phyloP scores from a whole-genome alignment of 2,329 filamentous ascomycete species.

The Xylariaceae sp. region DNA sequence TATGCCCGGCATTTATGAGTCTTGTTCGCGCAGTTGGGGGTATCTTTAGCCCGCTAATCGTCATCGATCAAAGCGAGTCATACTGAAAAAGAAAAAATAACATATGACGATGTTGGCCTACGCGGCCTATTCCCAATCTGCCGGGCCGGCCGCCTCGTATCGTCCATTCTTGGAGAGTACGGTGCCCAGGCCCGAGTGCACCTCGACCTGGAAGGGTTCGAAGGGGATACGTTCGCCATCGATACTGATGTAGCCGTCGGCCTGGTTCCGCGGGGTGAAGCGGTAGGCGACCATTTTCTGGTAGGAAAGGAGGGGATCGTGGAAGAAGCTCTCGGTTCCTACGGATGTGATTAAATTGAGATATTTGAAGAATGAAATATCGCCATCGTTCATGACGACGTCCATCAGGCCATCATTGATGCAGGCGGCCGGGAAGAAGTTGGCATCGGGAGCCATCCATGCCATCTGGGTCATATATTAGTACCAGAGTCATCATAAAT shows the following conservation, averaged over 20 bases:
- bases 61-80: not conserved
- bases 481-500: not conserved
- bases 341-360: slow-evolving; percentile 67
- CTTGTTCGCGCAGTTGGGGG: slow-evolving; percentile 6
- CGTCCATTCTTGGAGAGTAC: slow-evolving; percentile 72
- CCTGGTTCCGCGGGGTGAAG: slow-evolving; percentile 67
- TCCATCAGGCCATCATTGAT: slow-evolving; percentile 84
- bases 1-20: not conserved
- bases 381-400: slow-evolving; percentile 72
- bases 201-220: slow-evolving; percentile 83
- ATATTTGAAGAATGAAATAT: slow-evolving; percentile 61
- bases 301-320: slow-evolving; percentile 71
- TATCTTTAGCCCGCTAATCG: slow-evolving; percentile 14
- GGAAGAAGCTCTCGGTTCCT: slow-evolving; percentile 70
- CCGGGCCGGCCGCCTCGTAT: slow-evolving; percentile 62
- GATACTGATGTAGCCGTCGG: slow-evolving; percentile 83
- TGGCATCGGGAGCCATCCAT: slow-evolving; percentile 79
- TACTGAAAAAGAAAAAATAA: slow-evolving; percentile 4
- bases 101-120: slow-evolving; percentile 4
- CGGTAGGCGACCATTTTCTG: slow-evolving; percentile 84
- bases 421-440: slow-evolving; percentile 81
- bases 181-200: slow-evolving; percentile 75
- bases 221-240: slow-evolving; percentile 88
- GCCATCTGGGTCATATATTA: slow-evolving; percentile 58
- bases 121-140: slow-evolving; percentile 41